phyloP scores from a whole-genome alignment of 257 asterid genomes.

The Echium plantagineum region DNA sequence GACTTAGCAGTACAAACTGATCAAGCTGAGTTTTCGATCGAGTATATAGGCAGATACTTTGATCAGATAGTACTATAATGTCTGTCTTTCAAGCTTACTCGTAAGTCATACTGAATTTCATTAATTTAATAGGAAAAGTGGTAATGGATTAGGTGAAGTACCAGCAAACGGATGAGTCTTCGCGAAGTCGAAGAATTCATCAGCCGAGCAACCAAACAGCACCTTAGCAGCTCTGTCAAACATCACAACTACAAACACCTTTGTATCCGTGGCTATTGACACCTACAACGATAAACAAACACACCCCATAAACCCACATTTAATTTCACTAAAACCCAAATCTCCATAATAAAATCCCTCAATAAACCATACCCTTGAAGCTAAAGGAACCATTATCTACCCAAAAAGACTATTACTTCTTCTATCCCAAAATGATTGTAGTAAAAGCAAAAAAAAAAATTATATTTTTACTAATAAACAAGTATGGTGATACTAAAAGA shows the following conservation, averaged over 20 bases:
- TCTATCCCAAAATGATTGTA: too few relatives aligned
- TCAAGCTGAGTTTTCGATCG: background rate
- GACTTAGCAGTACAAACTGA: background rate
- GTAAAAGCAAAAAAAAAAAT: too few relatives aligned
- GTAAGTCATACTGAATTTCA: background rate
- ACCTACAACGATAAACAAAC: constrained; percentile 29
- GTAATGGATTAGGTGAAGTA: constrained; percentile 7
- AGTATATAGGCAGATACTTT: too few relatives aligned
- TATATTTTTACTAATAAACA: too few relatives aligned
- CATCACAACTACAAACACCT: constrained; percentile 68
- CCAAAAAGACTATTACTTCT: too few relatives aligned
- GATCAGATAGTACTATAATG: background rate
- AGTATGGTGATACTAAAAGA: too few relatives aligned
- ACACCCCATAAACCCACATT: background rate
- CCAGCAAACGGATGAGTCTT: constrained; percentile 65
- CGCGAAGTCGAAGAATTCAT: constrained; percentile 69
- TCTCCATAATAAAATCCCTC: too few relatives aligned
- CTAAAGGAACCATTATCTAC: too few relatives aligned
- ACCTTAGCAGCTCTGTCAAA: constrained; percentile 79
- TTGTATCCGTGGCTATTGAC: constrained; percentile 65
- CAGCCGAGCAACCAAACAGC: constrained; percentile 87
- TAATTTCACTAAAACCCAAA: too few relatives aligned
- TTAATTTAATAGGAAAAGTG: background rate
- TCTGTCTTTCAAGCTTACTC: too few relatives aligned
- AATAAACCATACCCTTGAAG: too few relatives aligned